Percentiles rank a stretch among this genome's conserved stretches.
Evolutionary conservation across 192 early-diverging fungal species (phyloP).

Genomic region (Fimicolochytrium jonesii): DNA sequence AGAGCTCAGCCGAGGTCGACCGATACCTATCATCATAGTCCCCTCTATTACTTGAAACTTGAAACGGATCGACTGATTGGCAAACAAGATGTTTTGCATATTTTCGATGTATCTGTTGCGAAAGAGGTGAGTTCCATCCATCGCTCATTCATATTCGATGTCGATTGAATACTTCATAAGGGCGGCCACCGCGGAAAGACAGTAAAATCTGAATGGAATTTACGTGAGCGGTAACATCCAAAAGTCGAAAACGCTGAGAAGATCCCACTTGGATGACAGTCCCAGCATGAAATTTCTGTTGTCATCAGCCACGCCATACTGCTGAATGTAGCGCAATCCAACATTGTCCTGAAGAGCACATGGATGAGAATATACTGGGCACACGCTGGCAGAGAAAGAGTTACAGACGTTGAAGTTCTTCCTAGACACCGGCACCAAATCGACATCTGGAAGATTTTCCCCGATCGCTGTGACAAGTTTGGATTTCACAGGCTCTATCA

Average conservation of each 20-base stretch:
- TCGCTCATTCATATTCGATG: no score
- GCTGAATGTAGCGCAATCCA: constrained; percentile 22
- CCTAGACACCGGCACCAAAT: constrained; percentile 47
- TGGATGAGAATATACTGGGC: neutral
- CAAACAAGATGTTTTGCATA: constrained; percentile 45
- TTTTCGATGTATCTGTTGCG: constrained; percentile 47
- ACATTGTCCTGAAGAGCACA: constrained; percentile 8
- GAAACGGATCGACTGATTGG: constrained; percentile 50
- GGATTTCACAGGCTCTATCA: constrained; percentile 45
- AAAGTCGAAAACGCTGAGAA: neutral
- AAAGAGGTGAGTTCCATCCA: neutral
- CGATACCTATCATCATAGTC: constrained; percentile 37
- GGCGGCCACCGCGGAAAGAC: constrained; percentile 52
- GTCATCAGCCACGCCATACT: constrained; percentile 50
- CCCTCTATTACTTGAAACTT: constrained; percentile 55
- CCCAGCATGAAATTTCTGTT: constrained; percentile 36
- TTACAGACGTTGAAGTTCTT: constrained; percentile 54
- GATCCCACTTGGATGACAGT: constrained; percentile 44
- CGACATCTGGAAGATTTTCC: constrained; percentile 33
- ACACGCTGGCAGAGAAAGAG: no score
- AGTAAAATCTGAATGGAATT: constrained; percentile 53
- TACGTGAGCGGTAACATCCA: no score
- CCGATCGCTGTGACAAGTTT: constrained; percentile 50
- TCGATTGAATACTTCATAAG: constrained; percentile 35
- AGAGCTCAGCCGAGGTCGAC: neutral